Evolutionary conservation across 2,329 filamentous ascomycete genomes (phyloP), one percentile per base, ranked within the genome.

Genomic region (Stagonosporopsis rhizophila): DNA sequence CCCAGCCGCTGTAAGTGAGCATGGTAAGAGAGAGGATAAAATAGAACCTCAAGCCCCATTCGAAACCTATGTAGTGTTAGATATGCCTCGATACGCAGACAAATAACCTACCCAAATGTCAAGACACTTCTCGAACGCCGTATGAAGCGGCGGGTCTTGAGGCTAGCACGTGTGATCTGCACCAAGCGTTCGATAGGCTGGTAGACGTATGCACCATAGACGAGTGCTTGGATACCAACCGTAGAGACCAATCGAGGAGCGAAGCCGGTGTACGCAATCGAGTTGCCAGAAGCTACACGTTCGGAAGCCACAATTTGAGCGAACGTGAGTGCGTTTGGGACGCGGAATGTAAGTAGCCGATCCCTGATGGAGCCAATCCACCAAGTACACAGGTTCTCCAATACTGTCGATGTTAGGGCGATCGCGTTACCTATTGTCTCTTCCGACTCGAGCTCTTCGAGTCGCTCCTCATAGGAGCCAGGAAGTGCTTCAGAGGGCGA

Each of bases 1-100:
- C 70, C 72, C 28, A 75, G 56, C 25, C 68, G 59, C 61, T 75
- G 73, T 19, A 75, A 55, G 39, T 51, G 59, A 5, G 65, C 63
- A 58, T 74, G 68, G 39, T 75, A 73, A 6, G 62, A 64, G n/a
- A 75, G 64, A 4, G 73, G 72, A 52, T 68, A 75, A 47, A 70
- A 69, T 3, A 70, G 27, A 4, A 73, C 17, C 42, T 74, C 69
- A 12, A 75, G 59, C 11, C 55, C 52, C 20, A 72, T 30, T n/a
- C 65, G 67, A 39, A 74, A 59, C 20, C 73, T 75, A n/a, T 15
- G 19, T 20, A 8, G 4, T n/a, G 38, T 56, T 32, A 56, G 42
- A 17, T 19, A 27, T 37, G 38, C 17, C 38, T 2, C 22, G 9
- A 6, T 15, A 25, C 15, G 17, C 7, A 11, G 22, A 11, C 14